Base-by-base conservation (phyloP, 129 eudicot genomes). In the Artemisia tridentata region DNA sequence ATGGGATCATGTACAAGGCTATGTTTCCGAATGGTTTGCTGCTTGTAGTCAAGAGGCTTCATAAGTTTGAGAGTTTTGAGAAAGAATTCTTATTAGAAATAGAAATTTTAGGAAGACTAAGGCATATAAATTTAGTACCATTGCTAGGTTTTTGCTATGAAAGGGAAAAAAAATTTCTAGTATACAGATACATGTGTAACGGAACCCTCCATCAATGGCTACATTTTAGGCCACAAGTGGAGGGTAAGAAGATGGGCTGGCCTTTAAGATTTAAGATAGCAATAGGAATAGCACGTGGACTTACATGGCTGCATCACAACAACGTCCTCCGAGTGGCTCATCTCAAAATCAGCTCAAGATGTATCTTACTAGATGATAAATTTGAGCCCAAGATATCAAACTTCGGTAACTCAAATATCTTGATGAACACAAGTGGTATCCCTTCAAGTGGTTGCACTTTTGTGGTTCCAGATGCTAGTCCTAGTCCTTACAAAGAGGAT, bases 401-500 rank as follows among this genome's bases (percentile, higher is more conserved):
- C 1, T 34, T 34, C 1, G 8, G 43, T 5, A 34, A 34, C 2
- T 78, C 87, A 1, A 80, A 71, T 52, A 74, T 74, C 43, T 58
- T 84, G 21, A 67, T 78, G 80, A 67, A 72, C 15, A 59, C 80
- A 5, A 55, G 75, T 27, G 79, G 78, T 20, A 67, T 47, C 2
- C 47, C 38, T 64, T 65, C 55, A 4, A 64, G 65, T 10, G 10
- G 64, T 64, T 11, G 21, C 57, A 74, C 5, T 64, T 65, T 52
- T 65, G 15, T 74, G 29, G 78, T 43, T 74, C 78, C 14, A 21
- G 57, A 87, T 70, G 49, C 78, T 81, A 85, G 85, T 74, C 81
- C 67, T 84, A 85, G 83, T 57, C 81, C 83, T n/a, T 25, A 83
- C 46, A 88, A 85, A 72, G 92, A 93, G 3, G 95, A 91, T 78